Evolutionary conservation across 2,329 filamentous ascomycete species (phyloP), one percentile per base, ranked within the genome.

Genomic region (Camillea tinctor): DNA sequence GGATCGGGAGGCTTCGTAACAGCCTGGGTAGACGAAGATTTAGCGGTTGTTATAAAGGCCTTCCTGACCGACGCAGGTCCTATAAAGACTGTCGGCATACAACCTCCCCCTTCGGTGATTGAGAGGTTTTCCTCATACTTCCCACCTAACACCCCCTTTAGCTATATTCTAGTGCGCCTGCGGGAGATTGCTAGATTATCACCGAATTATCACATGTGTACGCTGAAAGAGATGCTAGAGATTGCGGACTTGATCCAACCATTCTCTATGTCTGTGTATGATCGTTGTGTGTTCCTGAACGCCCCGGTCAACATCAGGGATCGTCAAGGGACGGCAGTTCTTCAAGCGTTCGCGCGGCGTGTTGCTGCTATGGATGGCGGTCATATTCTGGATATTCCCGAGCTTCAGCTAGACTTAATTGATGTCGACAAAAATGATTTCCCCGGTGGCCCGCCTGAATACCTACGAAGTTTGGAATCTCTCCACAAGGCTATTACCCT

Each of bases 401-500:
- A 85, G 58, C 77, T 98, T 6, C 82, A 90, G 22, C 78, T 99
- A 1, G 89, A 93, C 64, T 73, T 89, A 2, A 81, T 98, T 2
- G 91, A 97, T 62, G 74, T 89, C 0, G 82, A 89, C 52, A 60
- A 78, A 23, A 66, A 73, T 1, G 63, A 74, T 7, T 73, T 68
- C 23, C 69, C 76, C 0, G 72, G 75, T 0, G 72, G 73, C 1
- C 73, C 75, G 15, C 76, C 82, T 56, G 73, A 79, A 0, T 91
- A 92, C 66, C 80, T 99, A 11, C 78, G 80, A 57, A 76, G 80
- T 8, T 79, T 98, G 20, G 95, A 99, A 73, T 74, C 79, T 2
- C 81, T 99, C 17, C 95, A 99, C 77, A 91, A 91, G 69, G 81
- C 86, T 24, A 79, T 99, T 44, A 92, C 94, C 51, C 79, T 93